These are phyloP conservation scores for Neopestalotiopsis sp. DNA, from an alignment of 2,329 filamentous ascomycete genomes.

Conservation along the genomic window DNA sequence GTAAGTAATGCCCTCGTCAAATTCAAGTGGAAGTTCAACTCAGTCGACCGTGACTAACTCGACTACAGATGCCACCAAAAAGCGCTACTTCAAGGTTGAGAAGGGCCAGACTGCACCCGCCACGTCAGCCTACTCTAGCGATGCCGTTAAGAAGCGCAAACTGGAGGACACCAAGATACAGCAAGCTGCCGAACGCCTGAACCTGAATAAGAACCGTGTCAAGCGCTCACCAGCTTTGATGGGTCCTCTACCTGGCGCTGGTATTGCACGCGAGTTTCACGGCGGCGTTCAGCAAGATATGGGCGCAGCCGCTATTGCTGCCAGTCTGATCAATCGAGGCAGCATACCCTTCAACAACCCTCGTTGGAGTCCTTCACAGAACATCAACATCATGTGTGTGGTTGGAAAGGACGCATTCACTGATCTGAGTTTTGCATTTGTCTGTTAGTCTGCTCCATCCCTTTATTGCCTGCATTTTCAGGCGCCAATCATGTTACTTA, in stretches of 20 bases:
- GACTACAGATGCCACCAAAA: slow-evolving; percentile 57
- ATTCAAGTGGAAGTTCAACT: background rate
- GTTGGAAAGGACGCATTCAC: slow-evolving; percentile 43
- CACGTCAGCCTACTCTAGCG: slow-evolving; percentile 59
- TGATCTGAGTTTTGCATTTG: slow-evolving; percentile 49
- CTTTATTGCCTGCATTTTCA: background rate
- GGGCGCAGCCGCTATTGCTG: slow-evolving; percentile 43
- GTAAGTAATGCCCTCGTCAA: slow-evolving; percentile 36
- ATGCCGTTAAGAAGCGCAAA: slow-evolving; percentile 63
- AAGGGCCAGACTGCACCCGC: slow-evolving; percentile 58
- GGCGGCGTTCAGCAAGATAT: slow-evolving; percentile 39
- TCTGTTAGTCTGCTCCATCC: slow-evolving; percentile 42
- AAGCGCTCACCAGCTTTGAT: slow-evolving; percentile 39
- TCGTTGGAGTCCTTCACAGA: slow-evolving; percentile 30
- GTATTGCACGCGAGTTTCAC: slow-evolving; percentile 39
- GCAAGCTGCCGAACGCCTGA: slow-evolving; percentile 32
- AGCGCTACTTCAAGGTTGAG: slow-evolving; percentile 73
- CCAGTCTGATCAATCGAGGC: slow-evolving; percentile 46
- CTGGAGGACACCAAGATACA: slow-evolving; percentile 46
- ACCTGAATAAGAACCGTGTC: slow-evolving; percentile 44
- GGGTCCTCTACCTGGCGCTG: slow-evolving; percentile 38
- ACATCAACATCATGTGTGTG: slow-evolving; percentile 48
- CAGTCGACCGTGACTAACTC: background rate
- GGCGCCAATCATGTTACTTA: slow-evolving; percentile 23
- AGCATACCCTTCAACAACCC: slow-evolving; percentile 40